These are phyloP conservation scores for Tetragonia tetragonoides DNA, from an alignment of 148 eudicot species.

Conservation along the genomic window DNA sequence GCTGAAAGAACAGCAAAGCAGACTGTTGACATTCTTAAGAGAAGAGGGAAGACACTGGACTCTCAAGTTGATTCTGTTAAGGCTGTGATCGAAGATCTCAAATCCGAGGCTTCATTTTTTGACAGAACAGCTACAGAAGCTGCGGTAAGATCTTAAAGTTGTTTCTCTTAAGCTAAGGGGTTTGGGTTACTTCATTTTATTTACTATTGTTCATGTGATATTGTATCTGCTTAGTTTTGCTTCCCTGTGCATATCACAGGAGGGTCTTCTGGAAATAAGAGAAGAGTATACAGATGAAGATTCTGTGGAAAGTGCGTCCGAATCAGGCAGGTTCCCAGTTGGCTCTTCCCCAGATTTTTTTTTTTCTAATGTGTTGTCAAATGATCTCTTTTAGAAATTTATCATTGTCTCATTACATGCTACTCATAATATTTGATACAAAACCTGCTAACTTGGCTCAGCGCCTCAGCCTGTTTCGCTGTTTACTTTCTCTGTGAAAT, in stretches of 20 bases:
- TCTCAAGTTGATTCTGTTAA: conserved; percentile 70
- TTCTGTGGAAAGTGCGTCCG: conserved; percentile 31
- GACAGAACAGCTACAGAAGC: conserved; percentile 75
- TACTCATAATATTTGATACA: neutral
- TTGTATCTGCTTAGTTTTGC: conserved; percentile 8
- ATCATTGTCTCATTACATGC: neutral
- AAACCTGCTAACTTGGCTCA: neutral
- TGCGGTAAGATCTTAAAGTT: conserved; percentile 40
- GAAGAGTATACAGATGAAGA: conserved; percentile 65
- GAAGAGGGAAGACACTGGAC: conserved; percentile 72
- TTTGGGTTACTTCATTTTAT: neutral
- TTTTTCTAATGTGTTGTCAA: neutral
- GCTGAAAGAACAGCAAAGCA: conserved; percentile 90
- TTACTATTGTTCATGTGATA: neutral
- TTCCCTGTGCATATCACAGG: conserved; percentile 42
- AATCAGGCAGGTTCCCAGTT: conserved; percentile 36
- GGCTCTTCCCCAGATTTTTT: neutral
- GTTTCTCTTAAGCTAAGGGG: conserved; percentile 1
- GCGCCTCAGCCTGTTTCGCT: too few relatives aligned
- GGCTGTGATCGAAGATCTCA: conserved; percentile 66
- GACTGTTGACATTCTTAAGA: conserved; percentile 74
- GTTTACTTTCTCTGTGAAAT: neutral
- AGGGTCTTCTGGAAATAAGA: conserved; percentile 82
- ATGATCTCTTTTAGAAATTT: neutral
- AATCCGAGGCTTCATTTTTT: conserved; percentile 78